Conservation (phyloP, 495 filamentous ascomycete species). For the Xylaria telfairii region DNA sequence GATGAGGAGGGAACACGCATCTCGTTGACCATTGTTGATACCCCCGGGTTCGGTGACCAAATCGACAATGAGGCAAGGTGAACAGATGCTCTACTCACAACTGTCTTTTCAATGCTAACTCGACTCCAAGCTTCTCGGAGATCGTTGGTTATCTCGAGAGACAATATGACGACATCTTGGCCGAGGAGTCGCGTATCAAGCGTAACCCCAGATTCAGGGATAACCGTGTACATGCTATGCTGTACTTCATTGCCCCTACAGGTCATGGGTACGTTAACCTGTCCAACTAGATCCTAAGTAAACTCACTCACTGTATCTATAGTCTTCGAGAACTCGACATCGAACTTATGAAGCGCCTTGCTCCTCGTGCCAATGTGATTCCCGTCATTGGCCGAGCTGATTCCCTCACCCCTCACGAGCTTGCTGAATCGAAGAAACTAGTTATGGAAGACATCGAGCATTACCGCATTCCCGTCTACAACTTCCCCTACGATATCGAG, state of each 20-base stretch:
- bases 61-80: constrained; percentile 99
- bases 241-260: constrained; percentile 99
- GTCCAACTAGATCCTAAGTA: background rate
- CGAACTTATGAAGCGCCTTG: constrained; percentile 98
- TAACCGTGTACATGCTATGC: constrained; percentile 95
- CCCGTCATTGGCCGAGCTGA: constrained; percentile 98
- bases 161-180: constrained; percentile 99
- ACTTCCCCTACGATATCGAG: constrained; percentile 99
- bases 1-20: constrained; percentile 99
- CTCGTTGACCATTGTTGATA: constrained; percentile 97
- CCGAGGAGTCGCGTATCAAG: constrained; percentile 99
- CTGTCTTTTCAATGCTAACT: constrained; percentile 20
- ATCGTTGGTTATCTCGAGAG: constrained; percentile 97
- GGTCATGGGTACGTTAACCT: constrained; percentile 77
- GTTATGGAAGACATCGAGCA: constrained; percentile 99
- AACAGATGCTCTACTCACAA: constrained; percentile 31
- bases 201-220: constrained; percentile 99
- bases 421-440: constrained; percentile 98
- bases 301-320: constrained; percentile 33
- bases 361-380: constrained; percentile 97
- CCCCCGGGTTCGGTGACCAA: constrained; percentile 97
- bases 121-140: constrained; percentile 77
- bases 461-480: constrained; percentile 99
- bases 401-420: constrained; percentile 92
- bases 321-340: constrained; percentile 98